These are phyloP conservation scores for Trichoderma parareesei DNA, from an alignment of 495 filamentous ascomycete genomes.

Conservation along the genomic window DNA sequence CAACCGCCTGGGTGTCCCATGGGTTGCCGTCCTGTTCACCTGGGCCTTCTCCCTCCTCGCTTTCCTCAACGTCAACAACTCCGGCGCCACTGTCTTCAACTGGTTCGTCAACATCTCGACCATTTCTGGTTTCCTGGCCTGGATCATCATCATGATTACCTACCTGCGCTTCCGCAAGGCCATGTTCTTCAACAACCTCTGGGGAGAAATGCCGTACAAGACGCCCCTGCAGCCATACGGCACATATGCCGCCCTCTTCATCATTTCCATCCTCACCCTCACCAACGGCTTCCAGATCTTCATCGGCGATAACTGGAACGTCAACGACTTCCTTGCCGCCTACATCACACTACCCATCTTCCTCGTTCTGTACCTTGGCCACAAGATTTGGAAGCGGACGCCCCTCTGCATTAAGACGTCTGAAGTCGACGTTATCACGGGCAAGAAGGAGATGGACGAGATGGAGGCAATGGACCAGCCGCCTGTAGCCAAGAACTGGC, in stretches of 20 bases:
- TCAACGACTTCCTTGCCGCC: conserved; percentile 34
- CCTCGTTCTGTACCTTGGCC: conserved; percentile 30
- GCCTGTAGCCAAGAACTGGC: conserved; percentile 7
- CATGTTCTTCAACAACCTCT: conserved; percentile 28
- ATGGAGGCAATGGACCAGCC: conserved; percentile 23
- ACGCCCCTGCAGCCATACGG: conserved; percentile 36
- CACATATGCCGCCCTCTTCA: conserved; percentile 27
- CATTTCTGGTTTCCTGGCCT: conserved; percentile 42
- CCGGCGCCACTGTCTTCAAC: conserved; percentile 47
- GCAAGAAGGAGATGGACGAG: conserved; percentile 39
- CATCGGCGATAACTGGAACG: conserved; percentile 26
- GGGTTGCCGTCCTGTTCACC: conserved; percentile 49
- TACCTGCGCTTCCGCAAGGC: conserved; percentile 41
- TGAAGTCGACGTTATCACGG: conserved; percentile 38
- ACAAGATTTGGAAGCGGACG: conserved; percentile 31
- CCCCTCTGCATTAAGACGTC: conserved; percentile 21
- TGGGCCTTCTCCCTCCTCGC: conserved; percentile 49
- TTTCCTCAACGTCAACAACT: conserved; percentile 52
- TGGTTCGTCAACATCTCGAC: conserved; percentile 50
- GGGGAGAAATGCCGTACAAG: conserved; percentile 31
- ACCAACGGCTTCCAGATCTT: conserved; percentile 44
- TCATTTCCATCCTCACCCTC: conserved; percentile 33
- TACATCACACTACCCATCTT: conserved; percentile 43
- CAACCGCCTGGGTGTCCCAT: conserved; percentile 52
- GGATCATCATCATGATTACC: conserved; percentile 41